These are phyloP conservation scores for Daldinia sp. DNA, from an alignment of 2,329 filamentous ascomycete genomes.

Conservation along the genomic window DNA sequence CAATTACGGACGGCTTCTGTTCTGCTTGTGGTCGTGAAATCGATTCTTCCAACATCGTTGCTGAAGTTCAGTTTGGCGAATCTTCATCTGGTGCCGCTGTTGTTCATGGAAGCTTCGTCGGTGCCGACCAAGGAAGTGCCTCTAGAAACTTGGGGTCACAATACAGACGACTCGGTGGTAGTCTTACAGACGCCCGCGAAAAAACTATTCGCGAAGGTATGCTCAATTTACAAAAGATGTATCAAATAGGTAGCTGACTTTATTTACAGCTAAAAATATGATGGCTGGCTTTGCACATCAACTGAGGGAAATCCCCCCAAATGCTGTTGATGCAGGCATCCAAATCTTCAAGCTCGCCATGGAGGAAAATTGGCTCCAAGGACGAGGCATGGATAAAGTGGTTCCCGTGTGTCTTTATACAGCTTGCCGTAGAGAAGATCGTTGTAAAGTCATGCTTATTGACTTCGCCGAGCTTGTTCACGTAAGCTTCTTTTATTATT, in stretches of 20 bases:
- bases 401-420: slow-evolving; percentile 92
- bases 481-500: slow-evolving; percentile 37
- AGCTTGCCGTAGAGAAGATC: slow-evolving; percentile 79
- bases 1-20: slow-evolving; percentile 73
- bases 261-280: slow-evolving; percentile 55
- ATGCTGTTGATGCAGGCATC: slow-evolving; percentile 69
- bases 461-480: slow-evolving; percentile 86
- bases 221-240: slow-evolving; percentile 7
- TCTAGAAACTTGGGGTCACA: slow-evolving; percentile 73
- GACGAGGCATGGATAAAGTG: slow-evolving; percentile 84
- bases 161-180: slow-evolving; percentile 66
- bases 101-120: slow-evolving; percentile 89
- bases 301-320: slow-evolving; percentile 65
- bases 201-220: slow-evolving; percentile 63
- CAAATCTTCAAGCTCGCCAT: slow-evolving; percentile 81
- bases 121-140: slow-evolving; percentile 83
- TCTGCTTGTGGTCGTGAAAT: slow-evolving; percentile 85
- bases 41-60: slow-evolving; percentile 87
- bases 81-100: slow-evolving; percentile 84
- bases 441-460: slow-evolving; percentile 91
- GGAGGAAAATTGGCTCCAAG: slow-evolving; percentile 81
- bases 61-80: slow-evolving; percentile 92
- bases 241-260: slow-evolving; percentile 35
- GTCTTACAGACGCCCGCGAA: slow-evolving; percentile 62
- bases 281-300: slow-evolving; percentile 70